Evolutionary conservation across 1,284 basidiomycete species (phyloP).

Genomic region (Apiotrichum gamsii): DNA sequence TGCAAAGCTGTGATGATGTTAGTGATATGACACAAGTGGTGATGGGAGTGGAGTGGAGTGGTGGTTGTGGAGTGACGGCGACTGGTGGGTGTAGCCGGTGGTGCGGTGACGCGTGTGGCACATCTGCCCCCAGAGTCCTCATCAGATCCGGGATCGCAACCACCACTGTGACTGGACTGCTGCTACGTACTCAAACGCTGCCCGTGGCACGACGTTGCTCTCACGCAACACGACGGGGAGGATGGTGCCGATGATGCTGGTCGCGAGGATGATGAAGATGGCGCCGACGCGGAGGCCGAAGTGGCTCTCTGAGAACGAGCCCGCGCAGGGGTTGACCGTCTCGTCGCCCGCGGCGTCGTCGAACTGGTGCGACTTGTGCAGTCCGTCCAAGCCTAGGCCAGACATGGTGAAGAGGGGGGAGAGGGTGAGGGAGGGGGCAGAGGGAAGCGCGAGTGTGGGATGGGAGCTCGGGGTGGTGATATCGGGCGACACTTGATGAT

Average conservation of each 20-base stretch:
- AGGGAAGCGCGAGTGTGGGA: too few relatives aligned
- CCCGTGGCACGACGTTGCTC: constrained; percentile 58
- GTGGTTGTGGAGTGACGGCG: too few relatives aligned
- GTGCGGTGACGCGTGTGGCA: too few relatives aligned
- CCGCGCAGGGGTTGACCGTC: constrained; percentile 19
- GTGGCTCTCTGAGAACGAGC: constrained; percentile 17
- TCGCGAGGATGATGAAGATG: constrained; percentile 74
- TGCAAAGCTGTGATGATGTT: constrained; percentile 55
- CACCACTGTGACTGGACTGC: constrained; percentile 41
- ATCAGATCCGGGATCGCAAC: background rate
- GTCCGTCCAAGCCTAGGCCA: too few relatives aligned
- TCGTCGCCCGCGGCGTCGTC: too few relatives aligned
- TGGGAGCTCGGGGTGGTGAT: too few relatives aligned
- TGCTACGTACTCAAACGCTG: constrained; percentile 72
- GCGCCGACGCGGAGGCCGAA: constrained; percentile 64
- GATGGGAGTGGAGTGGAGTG: background rate
- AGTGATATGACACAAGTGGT: background rate
- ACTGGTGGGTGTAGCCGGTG: too few relatives aligned
- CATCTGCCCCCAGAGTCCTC: background rate
- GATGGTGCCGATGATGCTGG: constrained; percentile 55
- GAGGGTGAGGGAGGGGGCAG: too few relatives aligned
- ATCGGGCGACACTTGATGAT: too few relatives aligned
- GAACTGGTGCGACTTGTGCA: too few relatives aligned
- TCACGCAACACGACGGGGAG: constrained; percentile 73
- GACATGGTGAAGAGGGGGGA: too few relatives aligned